A percentile compares a stretch with the other conserved stretches of the same genome.
Conservation (phyloP, 352 stramenopile genomes). For the Pythium phragmitis region DNA sequence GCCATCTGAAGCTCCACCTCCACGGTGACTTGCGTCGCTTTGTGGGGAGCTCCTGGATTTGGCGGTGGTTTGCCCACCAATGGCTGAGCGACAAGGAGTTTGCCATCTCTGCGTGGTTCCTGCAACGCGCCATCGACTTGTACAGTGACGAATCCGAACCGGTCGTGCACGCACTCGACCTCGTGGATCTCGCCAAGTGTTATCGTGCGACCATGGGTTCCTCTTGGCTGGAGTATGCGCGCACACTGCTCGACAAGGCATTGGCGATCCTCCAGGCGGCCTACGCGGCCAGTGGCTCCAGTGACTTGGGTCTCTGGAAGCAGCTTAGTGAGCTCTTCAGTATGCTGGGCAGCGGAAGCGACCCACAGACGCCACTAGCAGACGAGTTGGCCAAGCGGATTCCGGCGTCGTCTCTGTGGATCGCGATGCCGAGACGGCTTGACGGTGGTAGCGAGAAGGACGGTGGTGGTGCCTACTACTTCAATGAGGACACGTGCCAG, state of each 20-base stretch:
- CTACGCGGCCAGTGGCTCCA: constrained; percentile 6
- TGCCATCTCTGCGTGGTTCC: constrained; percentile 46
- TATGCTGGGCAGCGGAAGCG: not conserved
- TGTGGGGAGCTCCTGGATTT: constrained; percentile 49
- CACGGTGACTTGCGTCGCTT: constrained; percentile 56
- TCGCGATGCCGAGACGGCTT: constrained; percentile 30
- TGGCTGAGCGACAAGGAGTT: constrained; percentile 48
- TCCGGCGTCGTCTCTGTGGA: constrained; percentile 60
- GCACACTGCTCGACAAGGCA: constrained; percentile 24
- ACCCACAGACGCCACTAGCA: constrained; percentile 26
- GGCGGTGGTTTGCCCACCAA: constrained; percentile 46
- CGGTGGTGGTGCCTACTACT: constrained; percentile 32
- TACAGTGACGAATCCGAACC: not conserved
- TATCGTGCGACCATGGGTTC: constrained; percentile 38
- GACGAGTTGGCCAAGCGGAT: constrained; percentile 33
- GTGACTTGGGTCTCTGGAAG: constrained; percentile 20
- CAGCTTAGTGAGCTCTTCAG: constrained; percentile 8
- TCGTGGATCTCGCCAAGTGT: constrained; percentile 39
- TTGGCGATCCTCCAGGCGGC: constrained; percentile 16
- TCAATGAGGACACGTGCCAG: constrained; percentile 71
- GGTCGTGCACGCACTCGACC: constrained; percentile 22
- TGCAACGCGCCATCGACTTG: constrained; percentile 28
- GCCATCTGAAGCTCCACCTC: constrained; percentile 37
- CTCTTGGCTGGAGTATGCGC: constrained; percentile 11
- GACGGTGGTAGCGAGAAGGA: not conserved